These are phyloP conservation scores for Manihot esculenta DNA, from an alignment of 441 rosid genomes.

Conservation along the genomic window DNA sequence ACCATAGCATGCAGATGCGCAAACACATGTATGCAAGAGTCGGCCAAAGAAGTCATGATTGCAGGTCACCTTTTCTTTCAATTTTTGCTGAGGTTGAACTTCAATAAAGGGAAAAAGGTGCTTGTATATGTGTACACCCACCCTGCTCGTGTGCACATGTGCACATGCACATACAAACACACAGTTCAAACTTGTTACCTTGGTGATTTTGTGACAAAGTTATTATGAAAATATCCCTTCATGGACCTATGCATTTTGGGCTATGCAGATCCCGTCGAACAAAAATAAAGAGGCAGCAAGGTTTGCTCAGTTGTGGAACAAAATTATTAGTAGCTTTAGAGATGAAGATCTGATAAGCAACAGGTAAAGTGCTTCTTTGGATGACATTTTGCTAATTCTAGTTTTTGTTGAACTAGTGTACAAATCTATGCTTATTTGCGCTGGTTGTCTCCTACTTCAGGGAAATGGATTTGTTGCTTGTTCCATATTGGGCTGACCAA, in stretches of 20 bases:
- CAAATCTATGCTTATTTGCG: not conserved
- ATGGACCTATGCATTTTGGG: slow-evolving; percentile 16
- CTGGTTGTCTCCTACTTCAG: slow-evolving; percentile 36
- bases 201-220: slow-evolving; percentile 6
- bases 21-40: slow-evolving; percentile 20
- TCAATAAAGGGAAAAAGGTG: not conserved
- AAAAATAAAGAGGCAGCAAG: slow-evolving; percentile 86
- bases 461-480: slow-evolving; percentile 97
- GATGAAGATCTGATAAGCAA: slow-evolving; percentile 95
- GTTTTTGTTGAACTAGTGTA: slow-evolving; percentile 1
- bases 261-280: slow-evolving; percentile 56
- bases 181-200: not conserved
- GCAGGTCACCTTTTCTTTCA: slow-evolving; percentile 64
- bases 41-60: slow-evolving; percentile 67
- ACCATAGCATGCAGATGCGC: no score
- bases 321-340: slow-evolving; percentile 90
- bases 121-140: no score
- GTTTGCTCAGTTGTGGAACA: slow-evolving; percentile 99
- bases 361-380: slow-evolving; percentile 39
- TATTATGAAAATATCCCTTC: not conserved
- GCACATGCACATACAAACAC: not conserved
- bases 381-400: slow-evolving; percentile 11
- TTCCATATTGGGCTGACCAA: slow-evolving; percentile 99
- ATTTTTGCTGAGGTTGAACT: slow-evolving; percentile 47
- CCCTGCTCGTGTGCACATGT: no score